phyloP scores from a whole-genome alignment of 2,329 filamentous ascomycete species.

The Hymenoscyphus infarciens region DNA sequence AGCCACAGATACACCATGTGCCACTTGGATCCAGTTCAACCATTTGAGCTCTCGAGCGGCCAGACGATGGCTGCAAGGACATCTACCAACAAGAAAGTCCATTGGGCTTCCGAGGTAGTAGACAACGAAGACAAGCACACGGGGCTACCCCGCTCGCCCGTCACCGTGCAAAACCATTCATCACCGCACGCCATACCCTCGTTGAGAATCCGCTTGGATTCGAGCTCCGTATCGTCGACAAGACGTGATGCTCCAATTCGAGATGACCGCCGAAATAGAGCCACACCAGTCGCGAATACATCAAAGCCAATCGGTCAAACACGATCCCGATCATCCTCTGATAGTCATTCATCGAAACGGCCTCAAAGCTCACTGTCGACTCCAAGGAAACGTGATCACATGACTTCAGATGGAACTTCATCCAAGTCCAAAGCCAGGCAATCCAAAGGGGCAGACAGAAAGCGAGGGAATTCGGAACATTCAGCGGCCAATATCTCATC shows the following conservation, averaged over 20 bases:
- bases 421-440: not conserved
- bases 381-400: slow-evolving; percentile 1
- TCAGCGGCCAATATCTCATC: slow-evolving; percentile 7
- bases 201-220: not conserved
- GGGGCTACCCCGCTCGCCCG: not conserved
- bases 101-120: slow-evolving; percentile 21
- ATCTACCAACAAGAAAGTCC: slow-evolving; percentile 17
- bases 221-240: not conserved
- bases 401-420: not conserved
- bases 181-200: not conserved
- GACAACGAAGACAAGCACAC: slow-evolving; percentile 16
- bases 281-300: slow-evolving; percentile 9
- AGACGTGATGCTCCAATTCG: not conserved
- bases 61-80: not conserved
- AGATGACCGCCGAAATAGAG: not conserved
- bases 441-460: not conserved
- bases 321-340: not conserved
- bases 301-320: slow-evolving; percentile 7
- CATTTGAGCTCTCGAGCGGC: not conserved
- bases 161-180: not conserved
- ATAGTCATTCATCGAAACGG: not conserved
- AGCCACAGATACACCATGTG: not conserved
- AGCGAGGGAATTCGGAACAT: not conserved
- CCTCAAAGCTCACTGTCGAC: not conserved
- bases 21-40: not conserved